Evolutionary conservation across 257 asterid genomes (phyloP).

Genomic region (Thymus quinquecostatus): DNA sequence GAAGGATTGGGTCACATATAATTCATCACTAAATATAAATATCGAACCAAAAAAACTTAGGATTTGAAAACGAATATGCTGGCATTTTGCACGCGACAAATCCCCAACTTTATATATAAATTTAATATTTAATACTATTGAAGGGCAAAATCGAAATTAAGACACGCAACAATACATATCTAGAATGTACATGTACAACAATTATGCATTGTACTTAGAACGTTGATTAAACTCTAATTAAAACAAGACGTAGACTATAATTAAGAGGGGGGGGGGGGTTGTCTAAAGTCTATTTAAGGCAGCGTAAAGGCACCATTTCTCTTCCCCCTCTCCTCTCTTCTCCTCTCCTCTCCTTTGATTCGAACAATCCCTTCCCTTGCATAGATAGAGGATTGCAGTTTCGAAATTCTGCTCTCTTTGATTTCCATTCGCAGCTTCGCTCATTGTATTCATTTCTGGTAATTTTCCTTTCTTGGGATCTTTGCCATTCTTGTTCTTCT

Average conservation of each 20-base stretch:
- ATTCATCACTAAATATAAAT: not conserved
- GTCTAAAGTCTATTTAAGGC: slow-evolving; percentile 45
- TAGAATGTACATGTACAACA: slow-evolving; percentile 20
- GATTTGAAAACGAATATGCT: slow-evolving; percentile 18
- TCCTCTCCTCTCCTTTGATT: slow-evolving; percentile 38
- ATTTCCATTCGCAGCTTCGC: slow-evolving; percentile 19
- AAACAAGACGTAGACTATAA: not conserved
- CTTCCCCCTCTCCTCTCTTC: slow-evolving; percentile 38
- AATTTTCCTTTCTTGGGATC: slow-evolving; percentile 25
- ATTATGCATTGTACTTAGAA: not conserved
- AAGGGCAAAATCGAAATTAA: slow-evolving; percentile 24
- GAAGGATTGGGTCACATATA: slow-evolving; percentile 17
- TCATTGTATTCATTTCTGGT: slow-evolving; percentile 35
- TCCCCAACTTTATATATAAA: slow-evolving; percentile 10
- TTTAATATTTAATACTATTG: not conserved
- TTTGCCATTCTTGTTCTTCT: not conserved
- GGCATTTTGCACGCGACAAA: slow-evolving; percentile 1
- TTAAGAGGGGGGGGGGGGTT: slow-evolving; percentile 2
- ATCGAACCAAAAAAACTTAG: not conserved
- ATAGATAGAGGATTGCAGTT: slow-evolving; percentile 21
- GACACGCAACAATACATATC: not conserved
- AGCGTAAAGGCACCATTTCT: slow-evolving; percentile 27
- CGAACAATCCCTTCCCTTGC: slow-evolving; percentile 32
- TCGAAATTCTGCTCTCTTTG: slow-evolving; percentile 16
- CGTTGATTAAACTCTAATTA: not conserved